These are phyloP conservation scores for Xylaria multiplex DNA, from an alignment of 2,329 filamentous ascomycete genomes.

Conservation along the genomic window DNA sequence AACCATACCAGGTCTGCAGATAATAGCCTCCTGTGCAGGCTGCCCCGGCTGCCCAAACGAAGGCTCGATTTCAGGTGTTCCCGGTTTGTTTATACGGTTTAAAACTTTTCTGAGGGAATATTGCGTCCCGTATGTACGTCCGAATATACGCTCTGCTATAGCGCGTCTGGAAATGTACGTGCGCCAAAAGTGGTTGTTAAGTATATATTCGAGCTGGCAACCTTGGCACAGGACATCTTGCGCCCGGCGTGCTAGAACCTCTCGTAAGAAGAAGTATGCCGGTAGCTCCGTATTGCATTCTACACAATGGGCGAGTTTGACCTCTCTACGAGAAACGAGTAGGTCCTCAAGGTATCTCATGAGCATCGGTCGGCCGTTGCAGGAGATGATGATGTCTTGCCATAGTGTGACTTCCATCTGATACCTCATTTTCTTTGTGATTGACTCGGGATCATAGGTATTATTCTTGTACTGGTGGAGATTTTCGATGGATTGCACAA, in stretches of 20 bases:
- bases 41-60: background rate
- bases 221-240: conserved; percentile 37
- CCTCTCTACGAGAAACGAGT: background rate
- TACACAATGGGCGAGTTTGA: conserved; percentile 27
- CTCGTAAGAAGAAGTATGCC: conserved; percentile 32
- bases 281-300: conserved; percentile 33
- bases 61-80: no score
- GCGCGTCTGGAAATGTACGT: background rate
- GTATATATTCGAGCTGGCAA: conserved; percentile 32
- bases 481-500: conserved; percentile 40
- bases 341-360: background rate
- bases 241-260: background rate
- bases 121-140: background rate
- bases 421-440: background rate
- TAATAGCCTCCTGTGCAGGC: background rate
- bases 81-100: conserved; percentile 10
- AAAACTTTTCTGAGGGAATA: conserved; percentile 1
- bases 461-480: conserved; percentile 29
- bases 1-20: conserved; percentile 1
- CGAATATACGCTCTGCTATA: conserved; percentile 7
- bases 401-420: conserved; percentile 32
- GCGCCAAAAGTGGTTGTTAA: conserved; percentile 22
- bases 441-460: no score
- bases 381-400: conserved; percentile 39
- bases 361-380: conserved; percentile 32